Conservation (phyloP, 352 stramenopile species). For the Globisporangium apiculatum region DNA sequence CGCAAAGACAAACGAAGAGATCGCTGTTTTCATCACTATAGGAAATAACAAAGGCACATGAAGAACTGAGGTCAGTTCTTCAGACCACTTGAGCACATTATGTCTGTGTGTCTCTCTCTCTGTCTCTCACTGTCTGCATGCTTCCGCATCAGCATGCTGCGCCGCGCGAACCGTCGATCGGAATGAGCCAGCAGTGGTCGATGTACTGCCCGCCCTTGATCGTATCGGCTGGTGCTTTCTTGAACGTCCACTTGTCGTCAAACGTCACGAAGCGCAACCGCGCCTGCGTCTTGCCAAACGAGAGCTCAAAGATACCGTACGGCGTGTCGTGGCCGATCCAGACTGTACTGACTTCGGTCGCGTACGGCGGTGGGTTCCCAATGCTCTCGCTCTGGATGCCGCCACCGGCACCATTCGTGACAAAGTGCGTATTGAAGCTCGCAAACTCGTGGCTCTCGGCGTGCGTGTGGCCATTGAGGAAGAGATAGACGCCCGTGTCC, state of each 20-base stretch:
- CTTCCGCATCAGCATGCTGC: constrained; percentile 16
- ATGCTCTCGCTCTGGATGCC: constrained; percentile 75
- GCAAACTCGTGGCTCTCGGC: constrained; percentile 66
- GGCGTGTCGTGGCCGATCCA: constrained; percentile 49
- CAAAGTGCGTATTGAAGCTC: constrained; percentile 64
- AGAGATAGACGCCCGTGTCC: constrained; percentile 41
- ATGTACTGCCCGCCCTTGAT: constrained; percentile 39
- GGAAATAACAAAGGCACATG: background rate
- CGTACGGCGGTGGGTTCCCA: constrained; percentile 35
- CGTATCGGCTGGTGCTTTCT: constrained; percentile 23
- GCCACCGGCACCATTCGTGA: constrained; percentile 63
- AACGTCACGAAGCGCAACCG: constrained; percentile 64
- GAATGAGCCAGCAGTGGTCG: constrained; percentile 68
- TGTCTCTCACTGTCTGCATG: no score
- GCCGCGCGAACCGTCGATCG: constrained; percentile 45
- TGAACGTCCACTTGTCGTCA: constrained; percentile 55
- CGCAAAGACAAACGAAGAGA: background rate
- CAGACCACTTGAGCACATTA: background rate
- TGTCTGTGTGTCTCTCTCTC: no score
- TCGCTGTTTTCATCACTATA: background rate
- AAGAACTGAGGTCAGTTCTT: background rate
- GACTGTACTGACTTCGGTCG: constrained; percentile 32
- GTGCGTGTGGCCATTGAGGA: constrained; percentile 72
- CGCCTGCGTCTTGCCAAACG: constrained; percentile 47
- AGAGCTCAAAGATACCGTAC: constrained; percentile 72